phyloP scores from a whole-genome alignment of 495 filamentous ascomycete species.

The Copromyces sp. region DNA sequence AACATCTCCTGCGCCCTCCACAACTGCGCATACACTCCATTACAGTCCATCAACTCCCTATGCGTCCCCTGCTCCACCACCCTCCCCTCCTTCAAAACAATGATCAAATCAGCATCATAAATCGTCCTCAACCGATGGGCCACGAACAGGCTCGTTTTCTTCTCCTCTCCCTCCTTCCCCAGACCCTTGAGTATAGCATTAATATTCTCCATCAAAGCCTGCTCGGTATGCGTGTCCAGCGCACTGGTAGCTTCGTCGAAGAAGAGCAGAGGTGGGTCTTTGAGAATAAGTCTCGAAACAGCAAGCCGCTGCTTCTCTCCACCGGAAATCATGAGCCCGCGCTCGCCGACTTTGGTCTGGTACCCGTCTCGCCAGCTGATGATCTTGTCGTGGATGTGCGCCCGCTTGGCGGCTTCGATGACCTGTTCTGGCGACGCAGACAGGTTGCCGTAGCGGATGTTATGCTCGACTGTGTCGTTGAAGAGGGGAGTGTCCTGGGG shows the following conservation, averaged over 20 bases:
- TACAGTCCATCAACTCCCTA: conserved; percentile 60
- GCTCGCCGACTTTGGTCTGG: conserved; percentile 84
- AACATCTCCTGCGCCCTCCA: conserved; percentile 50
- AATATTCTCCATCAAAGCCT: conserved; percentile 83
- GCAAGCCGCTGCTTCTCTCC: conserved; percentile 95
- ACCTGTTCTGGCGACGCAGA: conserved; percentile 67
- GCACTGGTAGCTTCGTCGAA: conserved; percentile 98
- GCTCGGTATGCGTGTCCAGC: conserved; percentile 91
- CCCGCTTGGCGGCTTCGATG: conserved; percentile 62
- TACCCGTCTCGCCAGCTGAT: conserved; percentile 71
- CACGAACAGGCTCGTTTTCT: conserved; percentile 84
- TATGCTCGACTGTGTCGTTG: conserved; percentile 90
- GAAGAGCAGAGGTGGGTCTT: conserved; percentile 87
- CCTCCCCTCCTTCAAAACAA: conserved; percentile 73
- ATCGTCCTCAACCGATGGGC: conserved; percentile 89
- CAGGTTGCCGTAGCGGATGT: conserved; percentile 90
- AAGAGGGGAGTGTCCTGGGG: conserved; percentile 96
- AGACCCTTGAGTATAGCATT: conserved; percentile 66
- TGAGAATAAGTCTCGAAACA: conserved; percentile 74
- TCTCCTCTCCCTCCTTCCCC: conserved; percentile 46
- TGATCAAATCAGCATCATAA: conserved; percentile 87
- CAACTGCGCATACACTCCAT: conserved; percentile 76
- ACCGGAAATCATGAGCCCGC: conserved; percentile 96
- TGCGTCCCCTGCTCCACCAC: conserved; percentile 87
- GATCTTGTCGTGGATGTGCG: conserved; percentile 77